A percentile compares a stretch with the other conserved stretches of the same genome.
These are phyloP conservation scores for Aspergillus bertholletiae DNA, from an alignment of 495 filamentous ascomycete species.

Conservation along the genomic window DNA sequence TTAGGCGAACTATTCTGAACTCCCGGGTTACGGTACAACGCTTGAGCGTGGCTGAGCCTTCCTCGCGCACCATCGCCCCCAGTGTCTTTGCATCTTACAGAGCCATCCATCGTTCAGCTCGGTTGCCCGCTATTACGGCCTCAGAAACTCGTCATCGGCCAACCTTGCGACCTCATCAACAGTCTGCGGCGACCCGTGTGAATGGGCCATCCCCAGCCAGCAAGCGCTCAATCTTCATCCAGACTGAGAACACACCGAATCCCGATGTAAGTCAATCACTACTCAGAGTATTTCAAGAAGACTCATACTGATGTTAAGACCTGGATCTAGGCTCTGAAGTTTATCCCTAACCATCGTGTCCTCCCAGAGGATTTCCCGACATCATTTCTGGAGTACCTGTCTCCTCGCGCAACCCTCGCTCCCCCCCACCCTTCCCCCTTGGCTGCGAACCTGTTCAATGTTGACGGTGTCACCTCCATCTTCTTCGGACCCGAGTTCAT, in stretches of 20 bases:
- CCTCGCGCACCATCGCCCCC: conserved; percentile 25
- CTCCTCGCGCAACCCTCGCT: conserved; percentile 80
- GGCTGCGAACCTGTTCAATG: conserved; percentile 80
- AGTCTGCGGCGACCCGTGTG: conserved; percentile 31
- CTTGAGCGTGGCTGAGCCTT: conserved; percentile 20
- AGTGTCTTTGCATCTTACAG: conserved; percentile 29
- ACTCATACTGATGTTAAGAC: background rate
- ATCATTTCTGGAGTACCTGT: conserved; percentile 86
- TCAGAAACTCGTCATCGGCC: conserved; percentile 46
- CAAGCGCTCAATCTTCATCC: conserved; percentile 88
- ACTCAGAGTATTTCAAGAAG: background rate
- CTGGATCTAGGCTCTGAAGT: conserved; percentile 70
- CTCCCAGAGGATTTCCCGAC: conserved; percentile 68
- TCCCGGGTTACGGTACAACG: conserved; percentile 26
- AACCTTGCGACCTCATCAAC: conserved; percentile 44
- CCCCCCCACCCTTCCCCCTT: conserved; percentile 92
- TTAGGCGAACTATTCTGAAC: conserved; percentile 29
- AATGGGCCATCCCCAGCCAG: conserved; percentile 35
- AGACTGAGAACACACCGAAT: conserved; percentile 92
- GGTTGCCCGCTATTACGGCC: conserved; percentile 46
- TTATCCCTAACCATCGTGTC: conserved; percentile 80
- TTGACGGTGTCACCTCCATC: conserved; percentile 89
- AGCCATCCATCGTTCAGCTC: conserved; percentile 35
- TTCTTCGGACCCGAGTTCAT: conserved; percentile 96
- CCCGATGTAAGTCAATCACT: conserved; percentile 57